Conservation (phyloP, 345 rosid genomes). For the Salix koriyanagi region DNA sequence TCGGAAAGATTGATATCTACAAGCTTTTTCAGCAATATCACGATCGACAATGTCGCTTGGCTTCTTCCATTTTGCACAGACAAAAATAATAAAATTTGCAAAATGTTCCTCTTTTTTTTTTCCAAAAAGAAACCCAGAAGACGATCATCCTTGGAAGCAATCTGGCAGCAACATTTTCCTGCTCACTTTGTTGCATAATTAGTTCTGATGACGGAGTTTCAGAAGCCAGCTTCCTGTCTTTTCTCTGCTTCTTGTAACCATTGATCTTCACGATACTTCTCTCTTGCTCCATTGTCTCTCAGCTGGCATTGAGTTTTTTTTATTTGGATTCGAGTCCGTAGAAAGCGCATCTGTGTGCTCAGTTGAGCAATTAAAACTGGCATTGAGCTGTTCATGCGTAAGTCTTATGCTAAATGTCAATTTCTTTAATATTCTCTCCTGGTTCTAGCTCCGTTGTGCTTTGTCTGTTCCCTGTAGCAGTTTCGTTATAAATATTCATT, state of each 20-base stretch:
- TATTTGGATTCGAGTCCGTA: too few species aligned
- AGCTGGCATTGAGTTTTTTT: too few species aligned
- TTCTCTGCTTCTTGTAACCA: neutral
- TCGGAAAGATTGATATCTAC: too few species aligned
- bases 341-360: too few species aligned
- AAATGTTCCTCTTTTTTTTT: too few species aligned
- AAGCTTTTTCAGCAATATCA: too few species aligned
- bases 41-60: too few species aligned
- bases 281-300: too few species aligned
- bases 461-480: neutral
- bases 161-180: conserved; percentile 19
- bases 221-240: conserved; percentile 7
- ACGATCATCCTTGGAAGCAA: neutral
- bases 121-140: neutral
- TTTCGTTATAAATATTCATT: neutral
- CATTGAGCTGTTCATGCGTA: neutral
- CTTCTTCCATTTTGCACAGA: too few species aligned
- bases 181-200: neutral
- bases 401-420: neutral
- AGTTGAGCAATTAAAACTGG: neutral
- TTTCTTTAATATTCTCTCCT: neutral
- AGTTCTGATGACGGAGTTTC: conserved; percentile 23
- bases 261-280: too few species aligned
- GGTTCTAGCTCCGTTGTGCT: neutral
- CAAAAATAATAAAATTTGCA: too few species aligned